Evolutionary conservation across 768 basidiomycete species (phyloP).

Genomic region (Auricularia auricula-judae): DNA sequence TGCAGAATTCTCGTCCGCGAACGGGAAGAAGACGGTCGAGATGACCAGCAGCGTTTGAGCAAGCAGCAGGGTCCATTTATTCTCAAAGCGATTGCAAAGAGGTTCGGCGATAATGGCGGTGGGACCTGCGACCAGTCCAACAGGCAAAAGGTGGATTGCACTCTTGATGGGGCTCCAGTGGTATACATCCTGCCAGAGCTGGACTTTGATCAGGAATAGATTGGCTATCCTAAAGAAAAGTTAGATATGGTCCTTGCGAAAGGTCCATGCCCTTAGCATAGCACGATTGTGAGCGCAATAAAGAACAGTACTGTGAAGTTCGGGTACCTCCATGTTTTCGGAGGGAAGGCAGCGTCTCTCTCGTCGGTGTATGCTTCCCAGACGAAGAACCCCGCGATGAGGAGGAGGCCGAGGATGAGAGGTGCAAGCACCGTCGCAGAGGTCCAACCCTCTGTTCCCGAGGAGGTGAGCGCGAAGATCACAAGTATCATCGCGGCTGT

Average conservation of each 20-base stretch:
- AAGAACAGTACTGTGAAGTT: not conserved
- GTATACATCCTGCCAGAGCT: constrained; percentile 5
- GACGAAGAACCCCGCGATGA: constrained; percentile 35
- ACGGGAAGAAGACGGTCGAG: constrained; percentile 30
- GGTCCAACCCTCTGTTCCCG: constrained; percentile 36
- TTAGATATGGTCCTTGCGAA: not conserved
- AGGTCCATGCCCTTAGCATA: not conserved
- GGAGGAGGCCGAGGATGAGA: constrained; percentile 32
- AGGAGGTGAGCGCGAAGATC: constrained; percentile 28
- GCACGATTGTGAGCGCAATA: not conserved
- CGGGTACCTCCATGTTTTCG: not conserved
- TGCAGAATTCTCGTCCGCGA: constrained; percentile 24
- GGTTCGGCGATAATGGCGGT: constrained; percentile 28
- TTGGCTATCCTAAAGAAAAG: constrained; percentile 1
- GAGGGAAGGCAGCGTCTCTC: constrained; percentile 28
- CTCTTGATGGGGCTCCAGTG: constrained; percentile 9
- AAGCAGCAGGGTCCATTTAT: constrained; percentile 35
- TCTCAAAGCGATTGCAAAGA: constrained; percentile 8
- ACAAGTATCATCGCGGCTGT: constrained; percentile 28
- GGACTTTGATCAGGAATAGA: not conserved
- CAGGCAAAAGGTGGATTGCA: constrained; percentile 9
- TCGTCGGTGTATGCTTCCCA: constrained; percentile 34
- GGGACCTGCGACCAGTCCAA: constrained; percentile 27
- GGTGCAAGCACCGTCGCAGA: constrained; percentile 34
- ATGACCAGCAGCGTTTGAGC: constrained; percentile 28